Conservation (phyloP, 1,139 yeast species). For the Tardiomyces digboiensis region DNA sequence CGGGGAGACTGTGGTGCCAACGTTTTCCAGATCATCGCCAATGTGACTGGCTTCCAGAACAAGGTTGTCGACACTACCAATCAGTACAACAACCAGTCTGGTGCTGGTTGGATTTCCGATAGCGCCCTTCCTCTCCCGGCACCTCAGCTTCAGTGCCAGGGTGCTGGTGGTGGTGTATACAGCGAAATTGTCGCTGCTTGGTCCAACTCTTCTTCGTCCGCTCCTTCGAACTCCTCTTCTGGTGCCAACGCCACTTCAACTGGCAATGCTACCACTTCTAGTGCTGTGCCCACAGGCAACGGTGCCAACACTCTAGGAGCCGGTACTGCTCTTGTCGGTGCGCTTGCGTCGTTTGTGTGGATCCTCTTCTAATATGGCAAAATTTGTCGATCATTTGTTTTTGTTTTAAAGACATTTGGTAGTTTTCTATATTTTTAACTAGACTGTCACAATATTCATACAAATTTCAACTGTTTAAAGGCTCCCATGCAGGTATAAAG, state of each 20-base stretch:
- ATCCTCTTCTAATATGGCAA: too few relatives aligned
- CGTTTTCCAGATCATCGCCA: conserved; percentile 34
- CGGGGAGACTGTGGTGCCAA: conserved; percentile 40
- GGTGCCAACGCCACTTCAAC: not conserved
- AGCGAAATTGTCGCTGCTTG: not conserved
- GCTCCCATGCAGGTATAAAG: too few relatives aligned
- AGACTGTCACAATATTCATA: too few relatives aligned
- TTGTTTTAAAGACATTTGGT: too few relatives aligned
- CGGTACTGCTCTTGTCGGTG: too few relatives aligned
- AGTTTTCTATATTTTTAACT: too few relatives aligned
- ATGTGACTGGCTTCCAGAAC: conserved; percentile 27
- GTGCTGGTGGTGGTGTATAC: conserved; percentile 29
- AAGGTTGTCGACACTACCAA: conserved; percentile 28
- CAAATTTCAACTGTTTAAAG: too few relatives aligned
- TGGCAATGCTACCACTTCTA: not conserved
- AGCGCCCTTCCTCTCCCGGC: conserved; percentile 27
- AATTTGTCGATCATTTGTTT: too few relatives aligned
- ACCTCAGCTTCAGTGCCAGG: conserved; percentile 31
- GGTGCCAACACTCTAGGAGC: too few relatives aligned
- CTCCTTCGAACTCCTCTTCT: not conserved
- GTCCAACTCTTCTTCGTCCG: not conserved
- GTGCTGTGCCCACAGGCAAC: too few relatives aligned
- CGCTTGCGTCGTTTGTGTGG: too few relatives aligned
- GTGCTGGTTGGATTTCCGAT: conserved; percentile 32
- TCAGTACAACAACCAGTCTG: conserved; percentile 32